These are phyloP conservation scores for Xylaria sp. DNA, from an alignment of 2,329 filamentous ascomycete genomes.

Conservation along the genomic window DNA sequence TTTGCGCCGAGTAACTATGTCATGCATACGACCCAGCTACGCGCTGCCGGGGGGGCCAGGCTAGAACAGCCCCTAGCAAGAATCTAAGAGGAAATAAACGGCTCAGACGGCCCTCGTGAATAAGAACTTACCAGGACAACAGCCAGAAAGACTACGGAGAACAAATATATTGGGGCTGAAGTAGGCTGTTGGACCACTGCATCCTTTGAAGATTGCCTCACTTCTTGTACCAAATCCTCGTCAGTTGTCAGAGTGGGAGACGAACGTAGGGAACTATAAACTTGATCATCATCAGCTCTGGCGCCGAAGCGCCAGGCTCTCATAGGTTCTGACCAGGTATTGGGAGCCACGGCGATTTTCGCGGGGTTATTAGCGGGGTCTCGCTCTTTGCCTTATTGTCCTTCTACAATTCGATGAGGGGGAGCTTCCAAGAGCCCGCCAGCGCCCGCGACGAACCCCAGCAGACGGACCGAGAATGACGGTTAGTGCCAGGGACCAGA, in stretches of 20 bases:
- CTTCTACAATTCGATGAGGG: slow-evolving; percentile 19
- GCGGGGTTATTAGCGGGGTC: slow-evolving; percentile 49
- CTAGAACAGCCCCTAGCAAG: slow-evolving; percentile 40
- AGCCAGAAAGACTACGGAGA: slow-evolving; percentile 41
- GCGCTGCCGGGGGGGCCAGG: slow-evolving; percentile 33
- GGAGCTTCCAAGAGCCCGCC: slow-evolving; percentile 30
- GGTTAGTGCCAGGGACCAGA: slow-evolving; percentile 22
- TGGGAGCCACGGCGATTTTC: slow-evolving; percentile 48
- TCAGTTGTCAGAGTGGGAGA: slow-evolving; percentile 22
- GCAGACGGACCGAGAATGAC: slow-evolving; percentile 34
- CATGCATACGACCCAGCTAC: slow-evolving; percentile 37
- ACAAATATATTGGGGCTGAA: slow-evolving; percentile 40
- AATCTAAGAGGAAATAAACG: slow-evolving; percentile 27
- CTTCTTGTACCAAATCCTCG: slow-evolving; percentile 25
- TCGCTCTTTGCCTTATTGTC: slow-evolving; percentile 28
- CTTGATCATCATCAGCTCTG: slow-evolving; percentile 44
- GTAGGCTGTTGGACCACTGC: slow-evolving; percentile 33
- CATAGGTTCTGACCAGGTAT: slow-evolving; percentile 38
- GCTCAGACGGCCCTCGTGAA: slow-evolving; percentile 14
- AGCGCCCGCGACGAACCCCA: slow-evolving; percentile 29
- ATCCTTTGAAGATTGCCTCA: slow-evolving; percentile 33
- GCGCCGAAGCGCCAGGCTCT: slow-evolving; percentile 46
- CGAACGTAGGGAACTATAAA: slow-evolving; percentile 10
- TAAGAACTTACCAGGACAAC: slow-evolving; percentile 44
- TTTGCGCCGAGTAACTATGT: slow-evolving; percentile 40